phyloP scores from a whole-genome alignment of 345 rosid species.

The Cardamine occulta region DNA sequence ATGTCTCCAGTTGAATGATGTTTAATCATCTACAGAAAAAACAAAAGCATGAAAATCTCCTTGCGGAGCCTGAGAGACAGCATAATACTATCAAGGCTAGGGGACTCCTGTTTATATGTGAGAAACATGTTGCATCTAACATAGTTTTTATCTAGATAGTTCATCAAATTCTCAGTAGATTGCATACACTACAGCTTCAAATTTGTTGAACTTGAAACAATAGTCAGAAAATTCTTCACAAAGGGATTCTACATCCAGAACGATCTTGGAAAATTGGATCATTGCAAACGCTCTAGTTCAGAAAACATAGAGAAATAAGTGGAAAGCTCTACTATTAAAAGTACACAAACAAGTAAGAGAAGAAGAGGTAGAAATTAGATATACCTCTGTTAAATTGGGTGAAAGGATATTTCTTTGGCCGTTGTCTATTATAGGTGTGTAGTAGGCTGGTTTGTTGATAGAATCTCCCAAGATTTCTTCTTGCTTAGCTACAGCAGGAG shows the following conservation, averaged over 20 bases:
- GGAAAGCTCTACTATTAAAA: constrained; percentile 5
- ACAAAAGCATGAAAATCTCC: not conserved
- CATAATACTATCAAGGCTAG: not conserved
- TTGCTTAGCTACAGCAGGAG: constrained; percentile 48
- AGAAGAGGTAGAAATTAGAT: not conserved
- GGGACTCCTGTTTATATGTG: not conserved
- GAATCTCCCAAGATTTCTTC: constrained; percentile 69
- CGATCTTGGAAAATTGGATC: not conserved
- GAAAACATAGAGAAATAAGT: not conserved
- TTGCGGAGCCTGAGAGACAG: not conserved
- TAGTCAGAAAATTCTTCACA: constrained; percentile 2
- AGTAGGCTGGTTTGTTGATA: constrained; percentile 64
- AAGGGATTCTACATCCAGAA: constrained; percentile 2
- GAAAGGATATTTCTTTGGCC: constrained; percentile 49
- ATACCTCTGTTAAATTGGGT: constrained; percentile 22
- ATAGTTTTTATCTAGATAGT: constrained; percentile 14
- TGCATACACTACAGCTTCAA: constrained; percentile 12
- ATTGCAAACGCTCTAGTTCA: not conserved
- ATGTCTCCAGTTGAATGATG: constrained; percentile 42
- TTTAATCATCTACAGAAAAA: constrained; percentile 33
- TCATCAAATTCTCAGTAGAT: not conserved
- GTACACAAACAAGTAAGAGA: constrained; percentile 16
- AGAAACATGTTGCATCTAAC: constrained; percentile 16
- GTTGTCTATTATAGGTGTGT: constrained; percentile 67
- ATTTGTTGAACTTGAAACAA: not conserved